Evolutionary conservation across 1,139 yeast species (phyloP).

Genomic region (Chernovozyma sophiae-reginae): DNA sequence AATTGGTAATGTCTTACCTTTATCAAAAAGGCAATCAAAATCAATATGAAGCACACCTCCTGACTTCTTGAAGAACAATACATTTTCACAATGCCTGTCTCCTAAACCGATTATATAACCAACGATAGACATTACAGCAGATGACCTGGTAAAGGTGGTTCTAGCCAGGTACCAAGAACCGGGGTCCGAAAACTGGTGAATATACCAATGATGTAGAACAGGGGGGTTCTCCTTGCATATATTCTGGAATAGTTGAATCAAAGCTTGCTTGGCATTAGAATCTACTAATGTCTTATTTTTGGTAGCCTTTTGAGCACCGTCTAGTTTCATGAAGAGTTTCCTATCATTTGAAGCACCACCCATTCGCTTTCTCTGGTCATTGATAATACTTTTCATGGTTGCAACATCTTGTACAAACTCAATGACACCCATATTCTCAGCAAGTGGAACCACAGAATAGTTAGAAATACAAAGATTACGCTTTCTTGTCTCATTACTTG

Average conservation of each 20-base stretch:
- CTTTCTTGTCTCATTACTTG: slow-evolving; percentile 68
- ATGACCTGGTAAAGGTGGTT: slow-evolving; percentile 66
- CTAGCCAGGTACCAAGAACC: slow-evolving; percentile 82
- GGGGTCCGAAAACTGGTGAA: slow-evolving; percentile 88
- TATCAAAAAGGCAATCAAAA: slow-evolving; percentile 93
- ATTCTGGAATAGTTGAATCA: slow-evolving; percentile 27
- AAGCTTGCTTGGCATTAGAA: slow-evolving; percentile 13
- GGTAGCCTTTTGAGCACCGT: slow-evolving; percentile 38
- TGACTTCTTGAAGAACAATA: slow-evolving; percentile 64
- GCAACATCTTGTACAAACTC: slow-evolving; percentile 89
- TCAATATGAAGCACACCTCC: slow-evolving; percentile 92
- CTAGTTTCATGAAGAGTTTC: slow-evolving; percentile 29
- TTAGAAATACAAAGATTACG: slow-evolving; percentile 70
- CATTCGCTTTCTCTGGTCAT: slow-evolving; percentile 37
- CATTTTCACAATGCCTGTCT: slow-evolving; percentile 93
- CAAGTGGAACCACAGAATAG: slow-evolving; percentile 85
- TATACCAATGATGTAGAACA: slow-evolving; percentile 80
- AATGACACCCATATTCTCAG: slow-evolving; percentile 83
- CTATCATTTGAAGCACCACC: slow-evolving; percentile 31
- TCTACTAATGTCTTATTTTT: slow-evolving; percentile 15
- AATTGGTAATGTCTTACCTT: slow-evolving; percentile 61
- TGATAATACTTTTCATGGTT: slow-evolving; percentile 69
- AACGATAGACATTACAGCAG: slow-evolving; percentile 97
- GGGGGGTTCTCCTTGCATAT: slow-evolving; percentile 56
- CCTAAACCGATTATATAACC: slow-evolving; percentile 91